Evolutionary conservation across 1,139 yeast species (phyloP), one percentile per base, ranked within the genome.

Genomic region (Martiniozyma asiatica): DNA sequence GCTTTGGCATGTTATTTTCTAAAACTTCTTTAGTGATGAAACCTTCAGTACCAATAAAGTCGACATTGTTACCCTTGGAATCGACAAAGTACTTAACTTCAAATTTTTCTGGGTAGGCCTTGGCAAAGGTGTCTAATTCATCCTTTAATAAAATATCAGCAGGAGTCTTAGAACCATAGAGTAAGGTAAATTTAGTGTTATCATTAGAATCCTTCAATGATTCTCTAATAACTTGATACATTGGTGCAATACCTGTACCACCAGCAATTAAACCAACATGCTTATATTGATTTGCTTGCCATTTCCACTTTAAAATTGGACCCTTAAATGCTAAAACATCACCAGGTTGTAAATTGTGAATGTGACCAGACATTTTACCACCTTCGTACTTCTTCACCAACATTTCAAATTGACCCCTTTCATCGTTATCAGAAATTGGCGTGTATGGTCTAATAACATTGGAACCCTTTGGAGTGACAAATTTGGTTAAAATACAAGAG

Each of bases 391-490:
- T 72, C 68, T 92, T 92, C 56, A 92, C 65, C 39, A 87, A 70
- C 45, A 92, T 70, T 40, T 82, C 85, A 49, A 92, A 64, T 35
- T 68, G 55, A 32, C 98, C 98, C 54, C 67, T 66, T 38, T 67
- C 65, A 33, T 72, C 73, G 33, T 68, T 63, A 48, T 79, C 84
- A 21, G 82, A 69, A 33, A 77, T 67, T 35, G 99, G 98, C 22
- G 99, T 92, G 66, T 92, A 92, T 27, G 99, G 98, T 63, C 99
- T 79, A 42, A 92, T 67, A 36, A 89, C 95, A 49, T 77, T 75
- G 59, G 65, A 73, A 44, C 96, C 97, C 62, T 84, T 84, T 37
- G 73, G 69, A 34, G 89, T 78, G 35, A 77, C 80, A 43, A 63
- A 84, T 63, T 85, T 85, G 53, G 94, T 70, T 55, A 89, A 55